phyloP scores from a whole-genome alignment of 176 grass and related monocot genomes.

The Olyra latifolia region DNA sequence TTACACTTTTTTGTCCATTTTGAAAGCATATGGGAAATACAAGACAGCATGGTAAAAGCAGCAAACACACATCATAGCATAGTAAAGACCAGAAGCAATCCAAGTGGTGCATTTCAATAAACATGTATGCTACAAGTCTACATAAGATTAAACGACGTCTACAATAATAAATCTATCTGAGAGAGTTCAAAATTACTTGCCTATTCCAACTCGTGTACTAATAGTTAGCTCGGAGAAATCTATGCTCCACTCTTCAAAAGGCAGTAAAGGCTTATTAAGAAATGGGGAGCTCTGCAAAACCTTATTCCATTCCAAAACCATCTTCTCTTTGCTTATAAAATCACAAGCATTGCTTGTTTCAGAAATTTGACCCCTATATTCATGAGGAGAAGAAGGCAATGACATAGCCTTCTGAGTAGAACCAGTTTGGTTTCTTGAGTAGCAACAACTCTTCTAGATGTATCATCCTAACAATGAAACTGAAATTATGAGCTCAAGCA shows the following conservation, averaged over 20 bases:
- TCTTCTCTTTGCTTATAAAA: conserved; percentile 73
- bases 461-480: conserved; percentile 62
- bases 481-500: conserved; percentile 27
- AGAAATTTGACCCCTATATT: conserved; percentile 67
- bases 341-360: conserved; percentile 46
- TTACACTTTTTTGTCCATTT: neutral
- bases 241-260: conserved; percentile 99
- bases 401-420: conserved; percentile 87
- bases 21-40: conserved; percentile 18
- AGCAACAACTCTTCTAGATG: conserved; percentile 35
- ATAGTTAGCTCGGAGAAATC: conserved; percentile 96
- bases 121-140: neutral
- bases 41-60: conserved; percentile 11
- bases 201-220: conserved; percentile 98
- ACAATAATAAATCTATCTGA: conserved; percentile 10
- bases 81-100: conserved; percentile 14
- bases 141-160: neutral
- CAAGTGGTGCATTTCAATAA: neutral
- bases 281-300: conserved; percentile 83
- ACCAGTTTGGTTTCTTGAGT: conserved; percentile 49
- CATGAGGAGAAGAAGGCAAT: conserved; percentile 94
- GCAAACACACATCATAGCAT: conserved; percentile 5
- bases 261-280: conserved; percentile 81
- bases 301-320: conserved; percentile 77
- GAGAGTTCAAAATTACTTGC: conserved; percentile 50